Percentiles rank a stretch among this genome's conserved stretches.
These are phyloP conservation scores for Plasmodium vinckei DNA, from an alignment of 169 alveolate species.

Conservation along the genomic window DNA sequence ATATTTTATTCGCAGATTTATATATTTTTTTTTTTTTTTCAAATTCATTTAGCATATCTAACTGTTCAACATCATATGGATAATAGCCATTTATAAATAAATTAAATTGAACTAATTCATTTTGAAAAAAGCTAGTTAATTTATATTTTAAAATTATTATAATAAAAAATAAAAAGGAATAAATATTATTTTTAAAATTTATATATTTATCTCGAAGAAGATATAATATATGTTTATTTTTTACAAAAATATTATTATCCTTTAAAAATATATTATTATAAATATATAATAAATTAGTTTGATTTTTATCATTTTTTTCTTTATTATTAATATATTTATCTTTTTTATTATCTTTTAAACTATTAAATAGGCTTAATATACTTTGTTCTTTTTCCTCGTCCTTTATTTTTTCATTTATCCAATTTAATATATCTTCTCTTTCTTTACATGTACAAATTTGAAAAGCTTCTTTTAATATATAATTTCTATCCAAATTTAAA, in stretches of 20 bases:
- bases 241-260: constrained; percentile 32
- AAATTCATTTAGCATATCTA: not conserved
- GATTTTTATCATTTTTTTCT: not conserved
- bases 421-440: constrained; percentile 27
- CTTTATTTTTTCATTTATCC: constrained; percentile 9
- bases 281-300: not conserved
- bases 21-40: not conserved
- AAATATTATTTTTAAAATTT: constrained; percentile 30
- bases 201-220: constrained; percentile 42
- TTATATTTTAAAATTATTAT: constrained; percentile 7
- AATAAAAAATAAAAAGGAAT: constrained; percentile 43
- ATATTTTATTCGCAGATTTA: not conserved
- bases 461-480: constrained; percentile 36
- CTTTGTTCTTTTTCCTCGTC: not conserved
- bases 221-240: constrained; percentile 41
- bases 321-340: not conserved
- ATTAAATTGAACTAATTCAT: constrained; percentile 18
- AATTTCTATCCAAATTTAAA: constrained; percentile 16
- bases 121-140: constrained; percentile 13
- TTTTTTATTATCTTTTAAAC: not conserved
- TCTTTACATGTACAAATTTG: constrained; percentile 4
- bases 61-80: not conserved
- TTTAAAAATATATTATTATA: constrained; percentile 30
- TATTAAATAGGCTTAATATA: not conserved
- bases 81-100: not conserved